Percentiles rank a stretch among this genome's conserved stretches.
phyloP scores from a whole-genome alignment of 768 basidiomycete species.

The Podaxis mareebaensis region DNA sequence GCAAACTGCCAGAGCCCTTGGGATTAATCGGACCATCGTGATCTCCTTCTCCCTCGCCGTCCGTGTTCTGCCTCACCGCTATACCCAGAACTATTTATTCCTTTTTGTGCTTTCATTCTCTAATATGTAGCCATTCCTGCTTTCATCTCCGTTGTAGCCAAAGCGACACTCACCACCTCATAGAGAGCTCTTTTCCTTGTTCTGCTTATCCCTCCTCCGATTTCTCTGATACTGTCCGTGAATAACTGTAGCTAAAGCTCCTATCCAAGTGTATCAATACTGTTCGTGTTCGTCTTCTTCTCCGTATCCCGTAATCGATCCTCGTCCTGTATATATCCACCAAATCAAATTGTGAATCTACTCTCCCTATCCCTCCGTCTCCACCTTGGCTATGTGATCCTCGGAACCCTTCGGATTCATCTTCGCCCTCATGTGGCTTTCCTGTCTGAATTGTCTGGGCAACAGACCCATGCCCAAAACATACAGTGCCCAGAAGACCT shows the following conservation, averaged over 20 bases:
- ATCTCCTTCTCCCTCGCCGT: background rate
- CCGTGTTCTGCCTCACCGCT: conserved; percentile 1
- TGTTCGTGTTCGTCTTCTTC: background rate
- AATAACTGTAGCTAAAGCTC: conserved; percentile 14
- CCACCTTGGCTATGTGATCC: conserved; percentile 16
- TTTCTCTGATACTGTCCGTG: background rate
- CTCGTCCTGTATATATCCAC: conserved; percentile 10
- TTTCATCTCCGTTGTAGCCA: conserved; percentile 15
- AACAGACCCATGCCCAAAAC: conserved; percentile 40
- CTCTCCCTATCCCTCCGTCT: background rate
- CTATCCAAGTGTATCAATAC: conserved; percentile 19
- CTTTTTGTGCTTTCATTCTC: conserved; percentile 13
- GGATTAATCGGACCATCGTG: conserved; percentile 5
- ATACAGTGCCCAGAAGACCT: conserved; percentile 53
- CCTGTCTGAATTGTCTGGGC: conserved; percentile 47
- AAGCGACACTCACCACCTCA: background rate
- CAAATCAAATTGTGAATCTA: conserved; percentile 2
- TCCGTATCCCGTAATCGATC: background rate
- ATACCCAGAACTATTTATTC: conserved; percentile 15
- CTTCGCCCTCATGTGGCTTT: conserved; percentile 26
- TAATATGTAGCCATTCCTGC: conserved; percentile 8
- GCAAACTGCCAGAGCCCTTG: background rate
- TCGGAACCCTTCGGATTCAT: conserved; percentile 16
- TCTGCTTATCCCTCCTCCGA: background rate
- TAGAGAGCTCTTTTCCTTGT: background rate